Evolutionary conservation across 371 early-diverging fungal species (phyloP).

Genomic region (Apophysomyces trapeziformis): DNA sequence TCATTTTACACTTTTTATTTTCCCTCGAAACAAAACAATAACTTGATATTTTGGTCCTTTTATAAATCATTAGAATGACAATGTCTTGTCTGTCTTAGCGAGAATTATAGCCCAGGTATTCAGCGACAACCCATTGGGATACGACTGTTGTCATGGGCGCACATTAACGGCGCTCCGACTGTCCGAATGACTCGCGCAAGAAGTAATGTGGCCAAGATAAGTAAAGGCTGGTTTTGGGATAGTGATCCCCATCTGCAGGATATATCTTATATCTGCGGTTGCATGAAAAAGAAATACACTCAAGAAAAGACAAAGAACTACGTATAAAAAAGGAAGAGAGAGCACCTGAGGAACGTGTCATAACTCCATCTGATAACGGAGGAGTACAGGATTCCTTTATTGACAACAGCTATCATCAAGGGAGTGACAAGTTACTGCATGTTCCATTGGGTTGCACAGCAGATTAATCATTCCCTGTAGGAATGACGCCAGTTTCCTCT

Average conservation of each 20-base stretch:
- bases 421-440: not conserved
- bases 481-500: constrained; percentile 5
- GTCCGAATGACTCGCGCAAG: no score
- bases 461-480: not conserved
- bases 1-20: no score
- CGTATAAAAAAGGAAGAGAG: not conserved
- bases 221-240: not conserved
- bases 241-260: no score
- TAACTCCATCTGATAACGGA: not conserved
- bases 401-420: not conserved
- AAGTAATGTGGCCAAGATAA: not conserved
- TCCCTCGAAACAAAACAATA: no score
- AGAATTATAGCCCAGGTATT: no score
- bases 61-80: no score
- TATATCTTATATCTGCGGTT: no score
- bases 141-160: no score
- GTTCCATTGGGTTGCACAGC: not conserved
- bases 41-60: no score
- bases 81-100: no score
- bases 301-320: not conserved
- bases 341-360: not conserved
- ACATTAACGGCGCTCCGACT: no score
- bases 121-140: no score
- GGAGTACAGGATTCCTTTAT: not conserved
- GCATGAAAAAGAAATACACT: not conserved